Percentiles rank a stretch among this genome's conserved stretches.
phyloP scores from a whole-genome alignment of 805 yeast species.

The Spathaspora hagerdaliae region DNA sequence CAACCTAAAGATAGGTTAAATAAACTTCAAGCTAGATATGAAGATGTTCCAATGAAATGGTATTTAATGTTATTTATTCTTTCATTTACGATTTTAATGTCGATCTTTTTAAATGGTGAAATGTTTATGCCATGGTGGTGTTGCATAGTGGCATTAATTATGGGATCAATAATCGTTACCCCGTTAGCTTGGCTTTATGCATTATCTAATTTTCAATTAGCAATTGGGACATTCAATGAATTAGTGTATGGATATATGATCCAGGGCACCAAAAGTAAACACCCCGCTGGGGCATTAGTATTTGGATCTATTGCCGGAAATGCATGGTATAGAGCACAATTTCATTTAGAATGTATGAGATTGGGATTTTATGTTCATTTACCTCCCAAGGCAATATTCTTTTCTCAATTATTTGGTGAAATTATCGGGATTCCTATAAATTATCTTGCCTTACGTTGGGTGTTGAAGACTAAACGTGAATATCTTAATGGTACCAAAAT shows the following conservation, averaged over 20 bases:
- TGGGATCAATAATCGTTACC: conserved; percentile 44
- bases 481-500: conserved; percentile 28
- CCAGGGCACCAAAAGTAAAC: conserved; percentile 24
- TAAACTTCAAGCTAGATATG: conserved; percentile 33
- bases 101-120: conserved; percentile 27
- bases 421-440: conserved; percentile 51
- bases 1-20: conserved; percentile 41
- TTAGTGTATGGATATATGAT: conserved; percentile 45
- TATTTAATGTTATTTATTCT: conserved; percentile 29
- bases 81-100: conserved; percentile 32
- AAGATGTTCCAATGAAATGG: conserved; percentile 44
- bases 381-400: conserved; percentile 48
- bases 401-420: conserved; percentile 51
- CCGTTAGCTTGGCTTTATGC: conserved; percentile 51
- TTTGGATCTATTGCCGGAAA: conserved; percentile 53
- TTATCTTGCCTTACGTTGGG: conserved; percentile 47
- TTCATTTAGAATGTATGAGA: conserved; percentile 23
- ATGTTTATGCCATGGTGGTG: conserved; percentile 43
- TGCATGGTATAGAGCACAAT: conserved; percentile 51
- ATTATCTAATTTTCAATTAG: conserved; percentile 47
- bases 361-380: conserved; percentile 52
- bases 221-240: conserved; percentile 51
- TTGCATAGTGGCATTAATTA: conserved; percentile 37
- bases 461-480: conserved; percentile 34
- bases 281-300: conserved; percentile 47